phyloP scores from a whole-genome alignment of 352 stramenopile species.

The Phytophthora pini region DNA sequence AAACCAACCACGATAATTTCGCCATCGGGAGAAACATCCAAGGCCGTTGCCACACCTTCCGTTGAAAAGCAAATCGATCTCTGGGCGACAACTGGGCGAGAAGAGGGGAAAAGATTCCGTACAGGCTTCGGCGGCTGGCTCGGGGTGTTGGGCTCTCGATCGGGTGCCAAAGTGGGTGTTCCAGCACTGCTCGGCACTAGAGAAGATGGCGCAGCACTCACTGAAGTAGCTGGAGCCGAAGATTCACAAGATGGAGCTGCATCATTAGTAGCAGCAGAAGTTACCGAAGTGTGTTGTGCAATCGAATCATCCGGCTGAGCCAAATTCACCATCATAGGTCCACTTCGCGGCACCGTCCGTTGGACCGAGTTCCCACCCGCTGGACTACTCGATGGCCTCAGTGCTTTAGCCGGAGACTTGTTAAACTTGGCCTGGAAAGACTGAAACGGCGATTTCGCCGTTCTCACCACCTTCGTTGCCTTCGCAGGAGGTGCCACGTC shows the following conservation, averaged over 20 bases:
- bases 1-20: conserved; percentile 87
- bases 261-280: not conserved
- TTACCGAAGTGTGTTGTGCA: not conserved
- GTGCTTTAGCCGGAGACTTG: conserved; percentile 25
- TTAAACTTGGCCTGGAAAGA: conserved; percentile 82
- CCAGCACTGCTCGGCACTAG: not conserved
- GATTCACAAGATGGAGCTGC: not conserved
- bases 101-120: conserved; percentile 55
- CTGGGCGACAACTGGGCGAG: conserved; percentile 49
- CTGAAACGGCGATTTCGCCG: conserved; percentile 77
- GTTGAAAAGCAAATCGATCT: conserved; percentile 86
- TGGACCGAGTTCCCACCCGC: conserved; percentile 4
- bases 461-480: conserved; percentile 20
- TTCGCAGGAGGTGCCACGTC: conserved; percentile 41
- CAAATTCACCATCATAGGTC: conserved; percentile 44
- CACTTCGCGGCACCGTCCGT: conserved; percentile 27
- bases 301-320: conserved; percentile 14
- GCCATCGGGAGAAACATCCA: conserved; percentile 80
- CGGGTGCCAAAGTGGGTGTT: not conserved
- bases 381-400: conserved; percentile 18
- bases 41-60: conserved; percentile 69
- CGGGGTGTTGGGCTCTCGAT: conserved; percentile 9
- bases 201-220: conserved; percentile 3
- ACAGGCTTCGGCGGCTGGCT: conserved; percentile 48
- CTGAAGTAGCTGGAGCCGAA: not conserved